Conservation (phyloP, 139 green algal species). For the Chlamydomonas sp. region DNA sequence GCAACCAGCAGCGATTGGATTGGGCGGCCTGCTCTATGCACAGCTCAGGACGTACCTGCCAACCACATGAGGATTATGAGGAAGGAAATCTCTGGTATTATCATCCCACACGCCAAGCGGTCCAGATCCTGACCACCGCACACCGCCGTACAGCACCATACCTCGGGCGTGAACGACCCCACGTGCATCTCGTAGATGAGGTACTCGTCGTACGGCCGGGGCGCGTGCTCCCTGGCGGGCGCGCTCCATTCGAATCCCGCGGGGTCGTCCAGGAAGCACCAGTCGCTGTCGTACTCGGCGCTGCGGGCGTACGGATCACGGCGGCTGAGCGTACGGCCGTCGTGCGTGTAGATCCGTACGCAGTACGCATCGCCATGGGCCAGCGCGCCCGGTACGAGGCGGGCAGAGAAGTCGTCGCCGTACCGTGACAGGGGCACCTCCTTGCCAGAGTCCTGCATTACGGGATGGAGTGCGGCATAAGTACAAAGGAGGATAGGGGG, state of each 20-base stretch:
- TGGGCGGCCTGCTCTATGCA: neutral
- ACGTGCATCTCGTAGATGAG: constrained; percentile 83
- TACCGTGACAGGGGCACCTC: constrained; percentile 33
- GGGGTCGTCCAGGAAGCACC: constrained; percentile 61
- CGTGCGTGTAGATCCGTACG: constrained; percentile 14
- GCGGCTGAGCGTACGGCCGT: constrained; percentile 29
- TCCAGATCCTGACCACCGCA: too few relatives aligned
- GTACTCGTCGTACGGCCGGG: constrained; percentile 47
- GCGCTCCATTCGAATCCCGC: constrained; percentile 35
- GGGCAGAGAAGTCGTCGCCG: constrained; percentile 29
- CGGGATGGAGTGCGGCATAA: neutral
- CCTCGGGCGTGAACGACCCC: constrained; percentile 69
- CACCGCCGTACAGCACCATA: neutral
- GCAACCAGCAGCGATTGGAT: neutral
- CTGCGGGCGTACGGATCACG: constrained; percentile 58
- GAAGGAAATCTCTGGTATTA: too few relatives aligned
- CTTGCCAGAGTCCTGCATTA: constrained; percentile 1
- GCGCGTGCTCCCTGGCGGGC: neutral
- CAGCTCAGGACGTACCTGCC: too few relatives aligned
- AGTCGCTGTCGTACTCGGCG: constrained; percentile 23
- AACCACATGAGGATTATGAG: too few relatives aligned
- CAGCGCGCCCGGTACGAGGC: constrained; percentile 23
- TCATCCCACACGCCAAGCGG: too few relatives aligned
- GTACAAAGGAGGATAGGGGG: neutral
- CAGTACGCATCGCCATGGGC: constrained; percentile 22